Conservation (phyloP, 371 early-diverging fungal species). For the Mortierella sp. region DNA sequence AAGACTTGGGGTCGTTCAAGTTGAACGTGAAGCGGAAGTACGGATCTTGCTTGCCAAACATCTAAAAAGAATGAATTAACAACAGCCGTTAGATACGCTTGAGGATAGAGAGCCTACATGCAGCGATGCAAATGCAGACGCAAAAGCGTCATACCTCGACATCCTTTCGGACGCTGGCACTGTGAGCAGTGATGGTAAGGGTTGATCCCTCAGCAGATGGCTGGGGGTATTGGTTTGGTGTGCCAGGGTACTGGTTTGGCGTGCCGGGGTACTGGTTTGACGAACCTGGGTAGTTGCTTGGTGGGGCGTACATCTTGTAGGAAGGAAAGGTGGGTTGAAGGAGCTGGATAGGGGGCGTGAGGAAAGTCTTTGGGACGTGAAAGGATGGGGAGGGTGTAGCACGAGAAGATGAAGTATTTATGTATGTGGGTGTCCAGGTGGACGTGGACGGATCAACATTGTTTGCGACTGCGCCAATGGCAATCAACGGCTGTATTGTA, state of each 20-base stretch:
- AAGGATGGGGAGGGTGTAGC: too few species aligned
- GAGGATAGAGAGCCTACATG: not conserved
- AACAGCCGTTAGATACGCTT: too few species aligned
- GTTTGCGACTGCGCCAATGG: not conserved
- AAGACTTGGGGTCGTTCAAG: slow-evolving; percentile 56
- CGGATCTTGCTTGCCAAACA: slow-evolving; percentile 70
- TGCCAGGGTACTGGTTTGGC: too few species aligned
- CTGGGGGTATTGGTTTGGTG: too few species aligned
- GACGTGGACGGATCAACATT: not conserved
- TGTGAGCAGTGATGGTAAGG: slow-evolving; percentile 56
- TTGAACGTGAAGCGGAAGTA: slow-evolving; percentile 62
- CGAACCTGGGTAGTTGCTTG: too few species aligned
- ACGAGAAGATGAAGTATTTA: not conserved
- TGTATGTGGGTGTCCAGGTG: not conserved
- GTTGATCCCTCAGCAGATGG: slow-evolving; percentile 22
- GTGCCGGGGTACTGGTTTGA: too few species aligned
- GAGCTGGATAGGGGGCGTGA: too few species aligned
- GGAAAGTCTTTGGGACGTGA: too few species aligned
- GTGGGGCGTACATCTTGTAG: too few species aligned
- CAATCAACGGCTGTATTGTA: slow-evolving; percentile 4
- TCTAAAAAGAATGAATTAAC: too few species aligned
- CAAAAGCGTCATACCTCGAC: slow-evolving; percentile 48
- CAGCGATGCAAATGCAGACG: not conserved
- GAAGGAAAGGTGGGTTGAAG: too few species aligned
- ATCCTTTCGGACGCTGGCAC: slow-evolving; percentile 56